A percentile compares a stretch with the other conserved stretches of the same genome.
phyloP scores from a whole-genome alignment of 2,329 filamentous ascomycete genomes.

The Fusarium oligoseptatum region DNA sequence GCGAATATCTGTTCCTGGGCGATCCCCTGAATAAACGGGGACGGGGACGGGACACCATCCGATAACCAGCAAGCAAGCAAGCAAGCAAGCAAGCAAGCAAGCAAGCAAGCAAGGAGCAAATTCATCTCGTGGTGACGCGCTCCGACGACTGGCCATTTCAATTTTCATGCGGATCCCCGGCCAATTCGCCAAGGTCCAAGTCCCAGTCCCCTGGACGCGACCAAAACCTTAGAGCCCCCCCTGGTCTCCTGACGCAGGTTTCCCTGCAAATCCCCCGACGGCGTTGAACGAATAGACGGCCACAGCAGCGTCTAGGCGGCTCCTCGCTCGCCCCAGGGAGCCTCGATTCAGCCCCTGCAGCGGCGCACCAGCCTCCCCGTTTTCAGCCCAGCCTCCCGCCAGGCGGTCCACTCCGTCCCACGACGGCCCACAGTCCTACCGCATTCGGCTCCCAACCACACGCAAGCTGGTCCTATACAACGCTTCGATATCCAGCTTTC shows the following conservation, averaged over 20 bases:
- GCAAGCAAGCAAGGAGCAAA: background rate
- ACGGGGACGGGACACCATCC: background rate
- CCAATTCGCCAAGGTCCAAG: constrained; percentile 26
- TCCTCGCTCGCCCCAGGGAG: constrained; percentile 10
- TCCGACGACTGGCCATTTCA: constrained; percentile 12
- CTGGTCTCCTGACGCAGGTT: constrained; percentile 31
- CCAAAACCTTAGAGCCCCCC: constrained; percentile 34
- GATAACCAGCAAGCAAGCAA: background rate
- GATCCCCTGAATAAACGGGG: constrained; percentile 28
- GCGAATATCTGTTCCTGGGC: constrained; percentile 22
- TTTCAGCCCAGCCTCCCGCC: constrained; percentile 49
- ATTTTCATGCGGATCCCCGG: constrained; percentile 4
- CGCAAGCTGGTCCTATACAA: constrained; percentile 46
- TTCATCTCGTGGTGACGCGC: constrained; percentile 4
- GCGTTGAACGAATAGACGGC: constrained; percentile 28
- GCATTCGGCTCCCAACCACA: constrained; percentile 49
- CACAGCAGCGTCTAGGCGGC: constrained; percentile 13
- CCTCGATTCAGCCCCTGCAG: constrained; percentile 42
- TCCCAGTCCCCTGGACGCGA: constrained; percentile 32
- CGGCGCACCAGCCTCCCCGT: constrained; percentile 50
- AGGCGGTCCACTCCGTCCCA: constrained; percentile 32
- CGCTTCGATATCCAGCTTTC: constrained; percentile 43
- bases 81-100: too few species aligned
- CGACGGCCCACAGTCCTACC: constrained; percentile 41
- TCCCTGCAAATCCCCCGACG: constrained; percentile 37